Base-by-base conservation (phyloP, 371 early-diverging fungal genomes). In the Fennellomyces sp. region DNA sequence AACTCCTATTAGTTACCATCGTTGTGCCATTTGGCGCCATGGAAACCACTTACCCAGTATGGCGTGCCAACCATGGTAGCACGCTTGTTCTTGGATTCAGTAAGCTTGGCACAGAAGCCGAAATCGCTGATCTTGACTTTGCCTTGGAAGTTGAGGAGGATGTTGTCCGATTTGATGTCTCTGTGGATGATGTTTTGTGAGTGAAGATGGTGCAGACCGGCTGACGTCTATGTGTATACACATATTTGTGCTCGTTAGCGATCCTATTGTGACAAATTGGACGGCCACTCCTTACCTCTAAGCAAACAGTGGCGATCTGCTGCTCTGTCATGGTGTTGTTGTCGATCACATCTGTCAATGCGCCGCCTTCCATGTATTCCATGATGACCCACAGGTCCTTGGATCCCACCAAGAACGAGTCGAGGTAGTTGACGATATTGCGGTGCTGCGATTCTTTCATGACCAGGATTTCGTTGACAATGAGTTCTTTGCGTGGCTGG, bases 321-420 rank as follows among this genome's bases (percentile, higher is more conserved):
- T 78, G 70, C 76, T 98, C 98, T 28, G 82, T 83, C 82, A 98
- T 81, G 31, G 88, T 45, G 72, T 92, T 93, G 73, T 91, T 90
- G 63, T 96, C 96, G 66, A 98, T 95, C 10, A 97, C 90, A 64
- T 98, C 98, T 5, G 97, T 98, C 68, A 98, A 77, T 11, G 97
- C 88, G 47, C 98, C 98, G 45, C 96, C 97, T 75, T 97, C 97
- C 98, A 98, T 98, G 73, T 90, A 95, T 80, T 98, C 98, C 96
- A 98, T 96, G 26, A 98, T 91, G 12, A 98, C 96, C 98, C 98
- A 98, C 48, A 98, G 81, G 29, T 97, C 97, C 48, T 75, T 76
- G 59, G 81, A 81, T 60, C 82, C 85, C 50, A 94, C 86, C 59
- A 98, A 73, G 84, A 91, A 98, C 2, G 91, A 82, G 73, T 97